Conservation (phyloP, 371 early-diverging fungal species). For the Catenaria anguillulae region DNA sequence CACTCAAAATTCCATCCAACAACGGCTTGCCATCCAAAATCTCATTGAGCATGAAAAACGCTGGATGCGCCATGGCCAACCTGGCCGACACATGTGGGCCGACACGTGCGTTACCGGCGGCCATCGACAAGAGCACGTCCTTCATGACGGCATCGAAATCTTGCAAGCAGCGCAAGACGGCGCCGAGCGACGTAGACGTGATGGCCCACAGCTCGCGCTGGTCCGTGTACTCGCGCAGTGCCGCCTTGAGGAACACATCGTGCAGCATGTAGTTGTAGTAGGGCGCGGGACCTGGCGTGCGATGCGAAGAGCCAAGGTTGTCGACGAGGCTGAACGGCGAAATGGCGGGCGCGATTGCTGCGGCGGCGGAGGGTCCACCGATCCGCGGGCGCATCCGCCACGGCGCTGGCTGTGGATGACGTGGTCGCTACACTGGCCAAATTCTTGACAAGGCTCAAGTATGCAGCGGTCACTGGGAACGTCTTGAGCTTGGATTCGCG, state of each 20-base stretch:
- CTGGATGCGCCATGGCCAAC: neutral
- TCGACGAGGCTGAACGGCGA: conserved; percentile 7
- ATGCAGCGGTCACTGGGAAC: conserved; percentile 71
- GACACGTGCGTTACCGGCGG: no score
- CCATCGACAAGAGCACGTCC: neutral
- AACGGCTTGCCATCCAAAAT: neutral
- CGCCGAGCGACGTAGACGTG: conserved; percentile 47
- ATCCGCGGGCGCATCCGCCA: neutral
- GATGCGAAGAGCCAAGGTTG: conserved; percentile 41
- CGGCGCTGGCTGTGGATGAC: neutral
- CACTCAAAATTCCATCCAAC: neutral
- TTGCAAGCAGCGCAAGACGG: conserved; percentile 61
- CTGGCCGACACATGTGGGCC: no score
- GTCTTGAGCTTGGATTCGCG: conserved; percentile 49
- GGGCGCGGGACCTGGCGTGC: conserved; percentile 55
- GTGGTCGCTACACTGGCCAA: conserved; percentile 6
- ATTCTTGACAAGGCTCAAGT: conserved; percentile 35
- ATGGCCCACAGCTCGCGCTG: conserved; percentile 63
- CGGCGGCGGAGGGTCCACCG: neutral
- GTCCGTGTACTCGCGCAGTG: conserved; percentile 45
- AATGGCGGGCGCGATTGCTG: no score
- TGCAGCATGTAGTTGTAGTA: conserved; percentile 70
- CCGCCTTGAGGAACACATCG: conserved; percentile 53
- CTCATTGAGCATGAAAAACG: neutral
- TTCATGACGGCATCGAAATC: conserved; percentile 16